Base-by-base conservation (phyloP, 257 asterid genomes). In the Solanum microdontum region DNA sequence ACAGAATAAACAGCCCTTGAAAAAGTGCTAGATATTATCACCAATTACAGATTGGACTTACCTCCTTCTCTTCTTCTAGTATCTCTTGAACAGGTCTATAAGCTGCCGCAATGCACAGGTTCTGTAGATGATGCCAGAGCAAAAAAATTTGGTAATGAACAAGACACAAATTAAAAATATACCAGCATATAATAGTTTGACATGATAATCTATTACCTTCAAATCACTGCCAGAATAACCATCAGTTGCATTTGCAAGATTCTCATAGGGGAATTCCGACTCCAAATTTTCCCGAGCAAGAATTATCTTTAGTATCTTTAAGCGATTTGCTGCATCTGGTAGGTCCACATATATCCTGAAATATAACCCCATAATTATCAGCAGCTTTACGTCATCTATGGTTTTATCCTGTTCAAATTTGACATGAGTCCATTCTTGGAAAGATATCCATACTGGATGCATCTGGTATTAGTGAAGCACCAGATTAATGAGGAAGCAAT, bases 181-280 rank as follows among this genome's bases (percentile, higher is more conserved):
- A 26, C 85, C 68, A 48, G 69, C 64, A 24, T 73, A 64, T 34
- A 43, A 70, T 36, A 74, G 36, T 37, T 70, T 43, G 75, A 9
- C 48, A 77, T 28, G 84, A 82, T 84, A 90, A 88, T 84, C 66
- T 33, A 86, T 86, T 90, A 97, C 99, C 99, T 97, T 97, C 86
- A 97, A 94, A 90, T 97, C 99, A 82, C 99, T 97, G 89, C 99
- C 99, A 11, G 99, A 97, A 91, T 97, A 97, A 89, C 99, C 99
- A 80, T 97, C 99, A 8, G 99, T 97, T 86, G 94, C 94, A 93
- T 94, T 94, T 77, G 99, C 98, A 60, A 97, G 99, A 88, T 95
- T 91, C 80, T 95, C 96, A 88, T 93, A 92, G 34, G 94, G 84
- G 83, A 97, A 97, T 51, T 90, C 94, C 24, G 94, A 13, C 90